A percentile compares a stretch with the other conserved stretches of the same genome.
Evolutionary conservation across 2,329 filamentous ascomycete genomes (phyloP).

Genomic region (Monilinia polystroma): DNA sequence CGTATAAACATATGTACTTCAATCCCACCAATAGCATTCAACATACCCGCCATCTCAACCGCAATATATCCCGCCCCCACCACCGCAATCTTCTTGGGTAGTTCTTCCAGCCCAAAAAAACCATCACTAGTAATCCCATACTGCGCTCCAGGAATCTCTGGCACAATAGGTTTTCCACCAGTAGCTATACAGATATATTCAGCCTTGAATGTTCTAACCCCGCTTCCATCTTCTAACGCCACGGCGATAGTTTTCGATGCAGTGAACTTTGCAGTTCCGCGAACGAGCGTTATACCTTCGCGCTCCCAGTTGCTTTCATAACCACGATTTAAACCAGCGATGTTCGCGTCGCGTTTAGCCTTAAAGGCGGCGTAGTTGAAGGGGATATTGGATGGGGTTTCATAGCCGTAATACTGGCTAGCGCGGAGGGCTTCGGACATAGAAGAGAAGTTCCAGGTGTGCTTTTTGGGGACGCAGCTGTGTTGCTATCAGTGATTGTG

Average conservation of each 20-base stretch:
- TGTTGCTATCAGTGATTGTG: not conserved
- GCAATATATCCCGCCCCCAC: conserved; percentile 46
- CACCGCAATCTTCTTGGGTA: conserved; percentile 50
- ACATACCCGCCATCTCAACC: conserved; percentile 49
- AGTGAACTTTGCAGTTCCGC: conserved; percentile 49
- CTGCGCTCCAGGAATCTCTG: conserved; percentile 46
- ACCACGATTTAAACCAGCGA: conserved; percentile 47
- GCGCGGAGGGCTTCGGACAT: conserved; percentile 49
- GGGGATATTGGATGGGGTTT: conserved; percentile 44
- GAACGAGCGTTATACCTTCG: conserved; percentile 51
- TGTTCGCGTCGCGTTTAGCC: conserved; percentile 46
- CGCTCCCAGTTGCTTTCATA: conserved; percentile 51
- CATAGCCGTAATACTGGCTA: conserved; percentile 49
- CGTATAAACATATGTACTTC: conserved; percentile 53
- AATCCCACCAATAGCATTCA: conserved; percentile 48
- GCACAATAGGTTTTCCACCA: conserved; percentile 47
- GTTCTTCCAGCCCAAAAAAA: conserved; percentile 51
- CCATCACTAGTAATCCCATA: conserved; percentile 52
- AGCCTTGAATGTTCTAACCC: conserved; percentile 44
- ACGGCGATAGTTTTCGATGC: conserved; percentile 48
- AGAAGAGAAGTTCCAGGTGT: conserved; percentile 52
- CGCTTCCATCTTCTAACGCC: conserved; percentile 43
- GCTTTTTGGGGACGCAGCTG: conserved; percentile 54
- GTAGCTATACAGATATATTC: conserved; percentile 50
- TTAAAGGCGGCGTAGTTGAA: conserved; percentile 50